Evolutionary conservation across 495 filamentous ascomycete species (phyloP).

Genomic region (Annulohypoxylon moriforme): DNA sequence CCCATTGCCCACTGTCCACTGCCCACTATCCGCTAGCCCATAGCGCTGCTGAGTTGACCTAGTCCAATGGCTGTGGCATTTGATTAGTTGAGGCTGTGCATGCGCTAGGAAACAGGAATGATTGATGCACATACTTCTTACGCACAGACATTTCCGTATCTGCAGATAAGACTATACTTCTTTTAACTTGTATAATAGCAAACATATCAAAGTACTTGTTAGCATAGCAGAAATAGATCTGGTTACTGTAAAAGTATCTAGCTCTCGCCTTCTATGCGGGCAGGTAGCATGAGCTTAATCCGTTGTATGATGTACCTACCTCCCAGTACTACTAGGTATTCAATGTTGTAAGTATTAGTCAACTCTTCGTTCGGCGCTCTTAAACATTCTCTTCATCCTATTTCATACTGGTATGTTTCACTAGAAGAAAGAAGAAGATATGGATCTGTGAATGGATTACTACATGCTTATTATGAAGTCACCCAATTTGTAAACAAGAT

Average conservation of each 20-base stretch:
- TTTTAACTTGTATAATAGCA: not conserved
- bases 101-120: conserved; percentile 40
- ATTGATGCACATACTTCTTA: conserved; percentile 25
- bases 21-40: not conserved
- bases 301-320: not conserved
- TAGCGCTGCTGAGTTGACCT: conserved; percentile 33
- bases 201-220: not conserved
- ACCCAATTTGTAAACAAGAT: not conserved
- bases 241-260: not conserved
- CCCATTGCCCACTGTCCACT: not conserved
- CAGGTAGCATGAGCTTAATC: not conserved
- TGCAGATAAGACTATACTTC: conserved; percentile 11
- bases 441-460: not conserved
- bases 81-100: conserved; percentile 41
- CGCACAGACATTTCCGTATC: not conserved
- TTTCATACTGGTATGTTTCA: conserved; percentile 4
- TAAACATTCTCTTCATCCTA: conserved; percentile 9
- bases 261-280: not conserved
- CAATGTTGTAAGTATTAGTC: not conserved
- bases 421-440: not conserved
- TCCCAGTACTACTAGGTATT: too few species aligned
- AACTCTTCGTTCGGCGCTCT: not conserved
- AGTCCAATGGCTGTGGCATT: conserved; percentile 23
- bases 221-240: not conserved
- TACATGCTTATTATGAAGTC: not conserved